phyloP scores from a whole-genome alignment of 768 basidiomycete genomes.

The Leccinum variicolor region DNA sequence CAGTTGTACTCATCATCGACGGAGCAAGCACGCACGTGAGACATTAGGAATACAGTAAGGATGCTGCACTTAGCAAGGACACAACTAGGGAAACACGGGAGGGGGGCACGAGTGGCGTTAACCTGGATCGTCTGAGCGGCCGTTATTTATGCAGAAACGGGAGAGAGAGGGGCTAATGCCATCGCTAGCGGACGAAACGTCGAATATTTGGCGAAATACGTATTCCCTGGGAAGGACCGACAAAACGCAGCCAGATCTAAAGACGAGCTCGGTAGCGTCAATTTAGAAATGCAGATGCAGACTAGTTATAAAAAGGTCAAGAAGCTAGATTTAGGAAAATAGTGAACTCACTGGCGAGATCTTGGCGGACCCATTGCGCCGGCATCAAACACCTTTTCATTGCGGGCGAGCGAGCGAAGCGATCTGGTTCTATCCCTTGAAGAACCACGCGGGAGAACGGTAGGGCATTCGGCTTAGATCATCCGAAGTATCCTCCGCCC shows the following conservation, averaged over 20 bases:
- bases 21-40: constrained; percentile 15
- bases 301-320: constrained; percentile 23
- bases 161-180: constrained; percentile 14
- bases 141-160: constrained; percentile 29
- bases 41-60: constrained; percentile 17
- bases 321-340: constrained; percentile 26
- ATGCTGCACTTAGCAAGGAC: constrained; percentile 1
- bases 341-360: constrained; percentile 1
- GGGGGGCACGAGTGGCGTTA: constrained; percentile 7
- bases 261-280: constrained; percentile 26
- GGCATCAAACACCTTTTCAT: constrained; percentile 22
- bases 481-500: constrained; percentile 8
- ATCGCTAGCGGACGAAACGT: constrained; percentile 25
- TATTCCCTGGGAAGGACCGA: constrained; percentile 30
- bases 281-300: constrained; percentile 25
- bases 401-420: constrained; percentile 13
- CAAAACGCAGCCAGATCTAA: constrained; percentile 17
- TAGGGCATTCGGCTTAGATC: constrained; percentile 5
- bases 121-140: constrained; percentile 2
- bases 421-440: constrained; percentile 9
- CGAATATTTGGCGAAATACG: constrained; percentile 30
- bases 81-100: constrained; percentile 4
- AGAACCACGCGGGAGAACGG: constrained; percentile 12
- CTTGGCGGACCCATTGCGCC: constrained; percentile 11
- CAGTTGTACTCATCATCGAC: not conserved